These are phyloP conservation scores for Quillaja saponaria DNA, from an alignment of 306 rosid genomes.

Conservation along the genomic window DNA sequence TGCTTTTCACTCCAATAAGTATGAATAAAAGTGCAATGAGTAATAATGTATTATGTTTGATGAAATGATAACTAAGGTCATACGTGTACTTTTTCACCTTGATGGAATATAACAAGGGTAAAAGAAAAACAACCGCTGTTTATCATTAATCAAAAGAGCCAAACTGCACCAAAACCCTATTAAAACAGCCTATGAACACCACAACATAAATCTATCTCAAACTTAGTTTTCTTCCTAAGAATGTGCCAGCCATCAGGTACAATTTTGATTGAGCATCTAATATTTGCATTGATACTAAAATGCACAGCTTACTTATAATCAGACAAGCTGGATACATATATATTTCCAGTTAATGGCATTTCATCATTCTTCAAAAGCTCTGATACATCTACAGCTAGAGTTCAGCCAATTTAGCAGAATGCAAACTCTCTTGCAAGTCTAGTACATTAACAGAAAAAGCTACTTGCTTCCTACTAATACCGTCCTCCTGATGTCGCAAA, in stretches of 20 bases:
- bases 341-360: not conserved
- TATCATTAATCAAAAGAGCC: too few relatives aligned
- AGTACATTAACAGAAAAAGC: conserved; percentile 11
- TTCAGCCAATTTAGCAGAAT: conserved; percentile 1
- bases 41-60: too few relatives aligned
- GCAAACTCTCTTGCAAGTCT: not conserved
- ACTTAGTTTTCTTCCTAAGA: conserved; percentile 4
- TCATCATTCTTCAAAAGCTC: not conserved
- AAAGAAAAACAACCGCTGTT: too few relatives aligned
- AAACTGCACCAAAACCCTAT: too few relatives aligned
- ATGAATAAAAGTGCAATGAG: too few relatives aligned
- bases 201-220: not conserved
- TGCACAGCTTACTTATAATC: not conserved
- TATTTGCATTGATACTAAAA: not conserved
- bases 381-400: not conserved
- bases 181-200: too few relatives aligned
- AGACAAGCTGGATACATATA: too few relatives aligned
- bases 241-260: not conserved
- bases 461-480: conserved; percentile 19
- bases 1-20: too few relatives aligned
- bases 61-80: too few relatives aligned
- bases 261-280: too few relatives aligned
- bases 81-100: too few relatives aligned
- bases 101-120: too few relatives aligned
- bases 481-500: not conserved